These are phyloP conservation scores for Raphidocelis subcapitata DNA, from an alignment of 139 green algal genomes.

Conservation along the genomic window DNA sequence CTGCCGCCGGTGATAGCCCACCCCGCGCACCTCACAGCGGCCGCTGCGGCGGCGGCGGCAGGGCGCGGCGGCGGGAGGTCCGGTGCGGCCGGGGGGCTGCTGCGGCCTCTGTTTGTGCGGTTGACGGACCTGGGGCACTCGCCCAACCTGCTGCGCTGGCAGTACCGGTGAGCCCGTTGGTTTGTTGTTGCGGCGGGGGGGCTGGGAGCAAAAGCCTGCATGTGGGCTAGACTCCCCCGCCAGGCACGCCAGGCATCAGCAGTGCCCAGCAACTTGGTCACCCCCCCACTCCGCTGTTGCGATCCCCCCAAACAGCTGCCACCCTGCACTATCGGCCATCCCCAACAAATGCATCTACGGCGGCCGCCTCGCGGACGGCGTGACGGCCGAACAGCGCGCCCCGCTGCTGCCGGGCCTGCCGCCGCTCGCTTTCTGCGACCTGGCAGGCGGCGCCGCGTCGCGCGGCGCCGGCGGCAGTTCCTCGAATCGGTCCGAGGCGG, in stretches of 20 bases:
- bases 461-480: too few species aligned
- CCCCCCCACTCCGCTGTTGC: too few species aligned
- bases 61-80: neutral
- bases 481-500: slow-evolving; percentile 34
- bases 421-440: slow-evolving; percentile 36
- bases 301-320: slow-evolving; percentile 71
- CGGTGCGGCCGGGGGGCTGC: slow-evolving; percentile 48
- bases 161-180: slow-evolving; percentile 80
- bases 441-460: neutral
- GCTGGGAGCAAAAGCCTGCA: too few species aligned
- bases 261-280: too few species aligned
- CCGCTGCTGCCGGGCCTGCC: slow-evolving; percentile 59
- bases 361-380: slow-evolving; percentile 67
- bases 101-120: slow-evolving; percentile 77
- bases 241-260: too few species aligned
- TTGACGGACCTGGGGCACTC: slow-evolving; percentile 59
- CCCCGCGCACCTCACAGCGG: slow-evolving; percentile 40
- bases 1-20: slow-evolving; percentile 76
- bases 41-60: too few species aligned
- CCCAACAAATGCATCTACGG: slow-evolving; percentile 80
- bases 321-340: slow-evolving; percentile 65
- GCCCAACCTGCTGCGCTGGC: slow-evolving; percentile 64
- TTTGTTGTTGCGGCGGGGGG: too few species aligned
- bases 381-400: slow-evolving; percentile 35
- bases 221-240: too few species aligned